Base-by-base conservation (phyloP, 2,329 filamentous ascomycete genomes). In the Paramyrothecium sp. region DNA sequence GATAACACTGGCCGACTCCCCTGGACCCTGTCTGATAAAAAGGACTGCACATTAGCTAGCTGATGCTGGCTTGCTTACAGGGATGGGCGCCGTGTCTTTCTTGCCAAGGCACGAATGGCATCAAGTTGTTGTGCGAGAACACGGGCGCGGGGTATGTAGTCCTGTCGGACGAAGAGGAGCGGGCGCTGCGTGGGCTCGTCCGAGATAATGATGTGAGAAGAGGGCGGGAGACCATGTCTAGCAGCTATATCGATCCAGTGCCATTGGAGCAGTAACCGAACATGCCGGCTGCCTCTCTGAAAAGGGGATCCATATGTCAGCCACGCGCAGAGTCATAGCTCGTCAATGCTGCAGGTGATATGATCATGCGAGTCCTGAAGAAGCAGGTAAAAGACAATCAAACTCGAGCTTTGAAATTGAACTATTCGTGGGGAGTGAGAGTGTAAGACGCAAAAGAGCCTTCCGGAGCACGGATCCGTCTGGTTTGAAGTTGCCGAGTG, bases 11-110 rank as follows among this genome's bases (percentile, higher is more conserved):
- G 79, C 86, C 3, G 78, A 82, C 33, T 5, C 83, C 80, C 11
- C 89, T 56, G 67, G 72, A 65, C 5, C 65, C 88, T 7, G 84
- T n/a, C 83, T 0, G 71, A 77, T 47, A 74, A 71, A 59, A 88
- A 89, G 70, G 78, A 66, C 7, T 77, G 75, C 50, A 86, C 86
- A 63, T 83, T 0, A 77, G 76, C 1, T 81, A 90, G 66, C 66
- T 90, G 33, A 81, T 83, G 1, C 73, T 89, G 26, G 86, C 86
- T 0, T 90, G 87, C 86, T 63, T 89, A 56, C 85, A 89, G 63
- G 0, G 75, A 81, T 2, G 82, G 87, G n/a, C 5, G 7, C 13
- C 38, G 38, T 12, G 38, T 30, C 61, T 75, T 89, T 53, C 80
- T 86, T 63, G 83, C 87, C 0, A 89, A 0, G 81, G 79, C 2